A percentile compares a stretch with the other conserved stretches of the same genome.
Conservation (phyloP, 768 basidiomycete species). For the Hericium rajendrae region DNA sequence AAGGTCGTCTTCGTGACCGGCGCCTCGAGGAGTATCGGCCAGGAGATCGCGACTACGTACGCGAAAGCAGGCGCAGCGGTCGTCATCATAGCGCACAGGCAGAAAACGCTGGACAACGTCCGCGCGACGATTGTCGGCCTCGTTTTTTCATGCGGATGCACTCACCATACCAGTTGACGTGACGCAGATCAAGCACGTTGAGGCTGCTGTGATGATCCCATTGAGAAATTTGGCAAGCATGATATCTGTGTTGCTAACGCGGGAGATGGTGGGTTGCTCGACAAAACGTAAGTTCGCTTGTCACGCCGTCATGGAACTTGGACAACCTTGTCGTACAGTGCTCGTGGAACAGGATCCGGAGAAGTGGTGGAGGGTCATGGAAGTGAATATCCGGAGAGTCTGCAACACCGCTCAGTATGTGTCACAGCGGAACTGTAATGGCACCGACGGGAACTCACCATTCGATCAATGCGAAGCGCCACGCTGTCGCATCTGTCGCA, state of each 20-base stretch:
- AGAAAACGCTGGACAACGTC: slow-evolving; percentile 7
- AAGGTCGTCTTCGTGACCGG: slow-evolving; percentile 16
- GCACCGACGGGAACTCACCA: background rate
- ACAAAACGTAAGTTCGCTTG: background rate
- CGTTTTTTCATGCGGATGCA: slow-evolving; percentile 1
- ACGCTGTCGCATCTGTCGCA: background rate
- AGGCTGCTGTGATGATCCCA: slow-evolving; percentile 5
- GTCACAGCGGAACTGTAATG: background rate
- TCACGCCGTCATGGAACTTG: background rate
- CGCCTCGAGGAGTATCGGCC: slow-evolving; percentile 9
- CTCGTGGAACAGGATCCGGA: slow-evolving; percentile 14
- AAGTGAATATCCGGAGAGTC: slow-evolving; percentile 16
- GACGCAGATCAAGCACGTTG: slow-evolving; percentile 2
- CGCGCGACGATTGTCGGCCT: slow-evolving; percentile 1
- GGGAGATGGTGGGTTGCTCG: background rate
- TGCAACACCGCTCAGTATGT: slow-evolving; percentile 17
- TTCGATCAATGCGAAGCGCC: background rate
- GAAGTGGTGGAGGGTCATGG: slow-evolving; percentile 17
- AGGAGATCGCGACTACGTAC: slow-evolving; percentile 7
- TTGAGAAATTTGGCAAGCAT: slow-evolving; percentile 14
- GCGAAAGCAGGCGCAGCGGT: slow-evolving; percentile 11
- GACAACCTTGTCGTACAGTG: background rate
- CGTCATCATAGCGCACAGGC: slow-evolving; percentile 6
- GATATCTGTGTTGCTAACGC: slow-evolving; percentile 17
- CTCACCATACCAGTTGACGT: slow-evolving; percentile 3